Evolutionary conservation across 2,329 filamentous ascomycete species (phyloP), one percentile per base, ranked within the genome.

Genomic region (Beauveria rudraprayagi): DNA sequence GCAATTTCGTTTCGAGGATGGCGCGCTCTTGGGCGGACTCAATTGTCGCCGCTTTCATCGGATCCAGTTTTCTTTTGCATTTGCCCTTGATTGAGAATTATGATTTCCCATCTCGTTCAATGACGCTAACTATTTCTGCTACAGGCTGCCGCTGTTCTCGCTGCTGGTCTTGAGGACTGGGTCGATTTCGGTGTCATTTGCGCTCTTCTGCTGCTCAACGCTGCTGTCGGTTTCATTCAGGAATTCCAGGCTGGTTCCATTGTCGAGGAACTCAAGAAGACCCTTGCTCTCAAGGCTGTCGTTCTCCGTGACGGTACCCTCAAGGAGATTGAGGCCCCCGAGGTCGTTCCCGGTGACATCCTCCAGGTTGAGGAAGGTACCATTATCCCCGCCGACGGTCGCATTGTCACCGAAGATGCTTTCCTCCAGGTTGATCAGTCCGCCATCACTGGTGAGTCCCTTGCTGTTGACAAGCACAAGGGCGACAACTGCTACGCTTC

Each of bases 161-260:
- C 91, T 72, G 90, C 88, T 64, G 90, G 89, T 85, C 84, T 96
- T 47, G 76, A 89, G 75, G 89, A 94, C 70, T 96, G 91, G 91
- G 89, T 96, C 66, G 91, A 96, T 79, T 93, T 96, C 70, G 91
- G 90, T 81, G 91, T 96, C 71, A 96, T 96, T 67, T 91, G 88
- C 75, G 91, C 79, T 70, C 81, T 95, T 56, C 83, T 96, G 10
- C 73, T 95, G 66, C 88, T 96, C 66, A 96, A 96, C 78, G 91
- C 91, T 47, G 78, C 77, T 65, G 91, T 96, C 65, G 91, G 91
- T 77, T 96, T 95, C 76, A 80, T 92, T 63, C 91, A 96, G 75
- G 91, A 96, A 77, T 95, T 83, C 76, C 90, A 95, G 76, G 91
- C 91, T 64, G 91, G 90, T 72, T 92, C 89, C 61, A 94, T 95